Evolutionary conservation across 225 moss, liverwort and hornwort species (phyloP).

Genomic region (Asterella californica): DNA sequence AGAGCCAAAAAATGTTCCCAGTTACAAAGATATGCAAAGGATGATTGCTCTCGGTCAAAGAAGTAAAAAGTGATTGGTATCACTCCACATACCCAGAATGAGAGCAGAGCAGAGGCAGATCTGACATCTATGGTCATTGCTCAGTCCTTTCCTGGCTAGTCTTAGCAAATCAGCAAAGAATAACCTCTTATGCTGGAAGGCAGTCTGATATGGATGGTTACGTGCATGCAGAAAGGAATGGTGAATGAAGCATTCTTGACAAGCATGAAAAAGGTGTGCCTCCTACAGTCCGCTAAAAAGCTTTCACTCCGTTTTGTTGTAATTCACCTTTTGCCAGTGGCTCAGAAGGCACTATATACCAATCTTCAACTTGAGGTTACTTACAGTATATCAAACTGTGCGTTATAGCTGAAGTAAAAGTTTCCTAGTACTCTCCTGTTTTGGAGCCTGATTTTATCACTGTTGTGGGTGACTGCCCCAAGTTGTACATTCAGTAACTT

Average conservation of each 20-base stretch:
- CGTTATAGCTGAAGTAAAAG: too few relatives aligned
- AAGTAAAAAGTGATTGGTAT: too few relatives aligned
- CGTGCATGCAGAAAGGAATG: slow-evolving; percentile 70
- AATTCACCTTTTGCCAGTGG: neutral
- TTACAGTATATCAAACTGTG: too few relatives aligned
- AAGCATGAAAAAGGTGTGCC: slow-evolving; percentile 60
- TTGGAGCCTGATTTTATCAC: neutral
- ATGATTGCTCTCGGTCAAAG: too few relatives aligned
- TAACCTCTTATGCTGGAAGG: neutral
- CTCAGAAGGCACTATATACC: neutral
- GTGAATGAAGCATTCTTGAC: slow-evolving; percentile 61
- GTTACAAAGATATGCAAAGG: too few relatives aligned
- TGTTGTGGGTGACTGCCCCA: neutral
- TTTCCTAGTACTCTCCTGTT: too few relatives aligned
- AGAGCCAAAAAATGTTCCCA: too few relatives aligned
- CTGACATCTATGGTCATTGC: neutral
- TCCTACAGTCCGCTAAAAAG: neutral
- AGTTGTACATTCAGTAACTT: neutral
- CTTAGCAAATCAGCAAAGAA: neutral
- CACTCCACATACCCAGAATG: too few relatives aligned
- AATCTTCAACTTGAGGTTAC: too few relatives aligned
- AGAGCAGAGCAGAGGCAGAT: neutral
- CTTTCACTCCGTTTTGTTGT: neutral
- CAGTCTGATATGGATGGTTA: neutral
- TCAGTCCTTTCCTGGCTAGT: neutral